Percentiles rank a stretch among this genome's conserved stretches.
phyloP scores from a whole-genome alignment of 495 filamentous ascomycete species.

The Hypoxylon lienhwacheense region DNA sequence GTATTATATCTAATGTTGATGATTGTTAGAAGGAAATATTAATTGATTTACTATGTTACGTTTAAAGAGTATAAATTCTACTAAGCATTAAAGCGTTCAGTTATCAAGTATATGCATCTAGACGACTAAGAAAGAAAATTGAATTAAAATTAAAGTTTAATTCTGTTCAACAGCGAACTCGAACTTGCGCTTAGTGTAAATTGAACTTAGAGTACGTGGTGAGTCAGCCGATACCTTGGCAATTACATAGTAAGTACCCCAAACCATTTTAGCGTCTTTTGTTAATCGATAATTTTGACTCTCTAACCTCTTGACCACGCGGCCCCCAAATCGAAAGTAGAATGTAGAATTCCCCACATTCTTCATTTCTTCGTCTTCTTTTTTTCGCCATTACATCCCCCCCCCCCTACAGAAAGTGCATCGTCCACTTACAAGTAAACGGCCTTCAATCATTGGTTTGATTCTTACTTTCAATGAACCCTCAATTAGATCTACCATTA shows the following conservation, averaged over 20 bases:
- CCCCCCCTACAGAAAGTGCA: conserved; percentile 3
- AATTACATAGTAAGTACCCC: not conserved
- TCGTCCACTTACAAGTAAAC: conserved; percentile 14
- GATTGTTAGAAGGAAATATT: too few relatives aligned
- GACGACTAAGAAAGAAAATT: not conserved
- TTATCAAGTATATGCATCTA: conserved; percentile 9
- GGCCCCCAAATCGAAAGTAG: conserved; percentile 5
- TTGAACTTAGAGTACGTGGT: not conserved
- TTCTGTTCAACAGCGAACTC: not conserved
- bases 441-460: not conserved
- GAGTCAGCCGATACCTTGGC: not conserved
- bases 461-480: not conserved
- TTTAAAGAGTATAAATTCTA: too few relatives aligned
- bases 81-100: not conserved
- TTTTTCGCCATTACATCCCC: conserved; percentile 29
- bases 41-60: too few relatives aligned
- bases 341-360: not conserved
- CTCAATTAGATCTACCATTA: not conserved
- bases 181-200: not conserved
- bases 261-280: conserved; percentile 10
- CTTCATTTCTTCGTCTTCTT: conserved; percentile 9
- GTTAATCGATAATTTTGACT: not conserved
- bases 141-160: not conserved
- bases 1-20: too few relatives aligned
- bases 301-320: conserved; percentile 13